phyloP scores from a whole-genome alignment of 108 stramenopile genomes.

The Aureococcus anophagefferens region DNA sequence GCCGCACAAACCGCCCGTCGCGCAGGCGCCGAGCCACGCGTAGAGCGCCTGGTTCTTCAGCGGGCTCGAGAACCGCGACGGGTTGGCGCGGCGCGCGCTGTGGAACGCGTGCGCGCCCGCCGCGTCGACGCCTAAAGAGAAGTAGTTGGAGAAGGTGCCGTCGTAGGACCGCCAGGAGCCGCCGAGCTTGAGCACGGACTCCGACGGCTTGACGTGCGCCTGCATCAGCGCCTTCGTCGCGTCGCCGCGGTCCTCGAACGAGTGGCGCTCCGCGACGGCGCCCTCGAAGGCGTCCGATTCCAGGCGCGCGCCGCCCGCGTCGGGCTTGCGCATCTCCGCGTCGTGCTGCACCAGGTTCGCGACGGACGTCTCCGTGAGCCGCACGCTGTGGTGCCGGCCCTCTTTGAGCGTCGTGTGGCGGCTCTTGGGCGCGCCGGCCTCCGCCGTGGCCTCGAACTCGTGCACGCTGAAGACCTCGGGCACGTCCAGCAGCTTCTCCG shows the following conservation, averaged over 20 bases:
- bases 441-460: conserved; percentile 12
- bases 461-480: conserved; percentile 27
- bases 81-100: conserved; percentile 39
- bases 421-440: too few relatives aligned
- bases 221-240: too few relatives aligned
- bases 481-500: not conserved
- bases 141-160: conserved; percentile 62
- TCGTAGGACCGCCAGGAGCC: conserved; percentile 40
- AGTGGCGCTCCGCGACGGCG: too few relatives aligned
- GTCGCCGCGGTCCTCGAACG: too few relatives aligned
- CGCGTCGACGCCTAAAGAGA: conserved; percentile 61
- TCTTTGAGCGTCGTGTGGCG: conserved; percentile 13
- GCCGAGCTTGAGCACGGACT: not conserved
- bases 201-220: not conserved
- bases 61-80: conserved; percentile 49
- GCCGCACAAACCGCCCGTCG: conserved; percentile 25
- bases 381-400: conserved; percentile 7
- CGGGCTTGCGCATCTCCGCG: not conserved
- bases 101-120: conserved; percentile 51
- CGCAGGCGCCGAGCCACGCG: conserved; percentile 43
- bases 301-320: too few relatives aligned
- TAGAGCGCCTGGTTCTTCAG: conserved; percentile 49
- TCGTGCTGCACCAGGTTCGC: not conserved
- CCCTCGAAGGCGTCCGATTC: too few relatives aligned
- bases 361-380: not conserved